Base-by-base conservation (phyloP, 495 filamentous ascomycete species). In the Hypoxylon trugodes region DNA sequence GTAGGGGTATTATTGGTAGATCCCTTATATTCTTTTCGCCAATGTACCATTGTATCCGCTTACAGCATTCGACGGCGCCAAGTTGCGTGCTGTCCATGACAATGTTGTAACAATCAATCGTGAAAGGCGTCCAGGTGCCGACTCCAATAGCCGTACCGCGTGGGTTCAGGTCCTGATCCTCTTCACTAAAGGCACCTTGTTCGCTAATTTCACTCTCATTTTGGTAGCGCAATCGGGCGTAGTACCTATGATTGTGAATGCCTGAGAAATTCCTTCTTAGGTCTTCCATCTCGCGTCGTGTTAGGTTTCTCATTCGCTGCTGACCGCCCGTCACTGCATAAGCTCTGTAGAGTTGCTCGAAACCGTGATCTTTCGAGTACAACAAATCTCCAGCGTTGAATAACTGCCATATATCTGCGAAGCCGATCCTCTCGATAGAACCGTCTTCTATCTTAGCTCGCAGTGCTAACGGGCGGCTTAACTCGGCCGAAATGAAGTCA, bases 341-440 rank as follows among this genome's bases (percentile, higher is more conserved):
- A 0, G 74, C 58, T 1, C 65, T 59, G 40, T 70, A 72, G 0
- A 61, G 61, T 35, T 74, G 69, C 38, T 59, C 53, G 13, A 43
- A 41, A 10, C 59, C 60, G 25, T 37, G 49, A 35, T 42, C 62
- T 41, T 53, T 49, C 2, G 70, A 61, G 28, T 69, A 63, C 16
- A 74, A 64, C 2, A 61, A 15, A 12, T 69, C 66, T 7, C 78
- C 78, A 6, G 73, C 70, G 16, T 51, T 51, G 53, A 78, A 80
- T 2, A 80, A 61, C 42, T 79, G 68, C 72, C 74, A 80, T 6
- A 80, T 36, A 42, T 80, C 75, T 8, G 66, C 55, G 45, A 76
- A 80, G 6, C 26, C 19, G 8, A 69, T 59, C 6, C n/a, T 24
- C 22, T 61, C 42, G 4, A 69, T 18, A 9, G 60, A 33, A 2